Percentiles rank a stretch among this genome's conserved stretches.
Evolutionary conservation across 179 eudicot genomes (phyloP).

Genomic region (Gypsophila paniculata): DNA sequence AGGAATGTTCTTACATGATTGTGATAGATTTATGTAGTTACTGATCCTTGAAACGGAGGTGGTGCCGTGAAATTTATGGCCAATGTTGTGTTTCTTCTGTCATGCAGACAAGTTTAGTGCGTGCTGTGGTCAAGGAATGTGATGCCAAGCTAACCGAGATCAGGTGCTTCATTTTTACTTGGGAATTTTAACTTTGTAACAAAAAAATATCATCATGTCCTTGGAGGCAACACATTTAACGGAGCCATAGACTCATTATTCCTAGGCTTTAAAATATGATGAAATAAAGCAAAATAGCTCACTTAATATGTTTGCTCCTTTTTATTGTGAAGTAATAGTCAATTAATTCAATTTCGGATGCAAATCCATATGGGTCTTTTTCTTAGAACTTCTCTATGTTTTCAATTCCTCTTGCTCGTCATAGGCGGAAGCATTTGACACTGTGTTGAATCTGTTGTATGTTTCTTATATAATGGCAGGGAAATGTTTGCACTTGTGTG

Average conservation of each 20-base stretch:
- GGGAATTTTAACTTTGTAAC: not conserved
- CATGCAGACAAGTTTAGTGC: constrained; percentile 84
- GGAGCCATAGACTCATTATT: not conserved
- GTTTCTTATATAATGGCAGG: not conserved
- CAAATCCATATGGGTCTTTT: too few relatives aligned
- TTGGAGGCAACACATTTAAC: not conserved
- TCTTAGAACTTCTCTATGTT: too few relatives aligned
- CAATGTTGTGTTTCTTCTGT: constrained; percentile 12
- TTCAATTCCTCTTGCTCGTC: not conserved
- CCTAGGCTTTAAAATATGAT: not conserved
- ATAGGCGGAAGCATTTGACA: too few relatives aligned
- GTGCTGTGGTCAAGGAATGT: constrained; percentile 91
- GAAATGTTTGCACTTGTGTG: constrained; percentile 5
- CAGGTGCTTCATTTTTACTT: constrained; percentile 43
- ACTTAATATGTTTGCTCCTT: not conserved
- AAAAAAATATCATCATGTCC: not conserved
- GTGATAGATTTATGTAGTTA: not conserved
- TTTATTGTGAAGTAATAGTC: not conserved
- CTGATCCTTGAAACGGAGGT: not conserved
- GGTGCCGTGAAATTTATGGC: not conserved
- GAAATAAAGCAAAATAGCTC: not conserved
- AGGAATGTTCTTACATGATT: not conserved
- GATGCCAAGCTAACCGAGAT: constrained; percentile 68
- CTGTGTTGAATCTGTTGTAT: too few relatives aligned
- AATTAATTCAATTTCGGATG: too few relatives aligned